phyloP scores from a whole-genome alignment of 208 protist genomes.

The Trypanosoma mega region DNA sequence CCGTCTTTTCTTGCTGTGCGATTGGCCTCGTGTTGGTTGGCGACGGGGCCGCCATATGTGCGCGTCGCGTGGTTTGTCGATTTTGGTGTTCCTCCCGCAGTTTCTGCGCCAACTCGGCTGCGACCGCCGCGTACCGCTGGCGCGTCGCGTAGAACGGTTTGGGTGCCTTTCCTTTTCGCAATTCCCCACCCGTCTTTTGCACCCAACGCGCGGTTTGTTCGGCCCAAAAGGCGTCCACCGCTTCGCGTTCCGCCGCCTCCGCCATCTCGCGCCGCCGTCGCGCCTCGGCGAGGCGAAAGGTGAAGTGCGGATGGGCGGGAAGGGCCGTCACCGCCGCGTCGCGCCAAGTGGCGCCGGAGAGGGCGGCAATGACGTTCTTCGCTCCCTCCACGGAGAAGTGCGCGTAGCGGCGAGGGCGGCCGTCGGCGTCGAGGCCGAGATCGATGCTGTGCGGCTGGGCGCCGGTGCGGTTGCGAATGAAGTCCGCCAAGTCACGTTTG shows the following conservation, averaged over 20 bases:
- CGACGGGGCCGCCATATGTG: not conserved
- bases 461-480: slow-evolving; percentile 76
- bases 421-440: slow-evolving; percentile 60
- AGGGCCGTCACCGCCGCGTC: slow-evolving; percentile 50
- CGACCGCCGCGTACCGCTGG: slow-evolving; percentile 58
- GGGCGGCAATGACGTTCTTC: slow-evolving; percentile 71
- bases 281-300: slow-evolving; percentile 62
- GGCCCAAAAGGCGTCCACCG: slow-evolving; percentile 35
- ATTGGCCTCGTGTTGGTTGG: slow-evolving; percentile 1
- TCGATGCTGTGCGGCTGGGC: slow-evolving; percentile 84
- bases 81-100: slow-evolving; percentile 29
- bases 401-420: slow-evolving; percentile 62
- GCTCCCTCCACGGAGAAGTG: slow-evolving; percentile 86
- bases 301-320: slow-evolving; percentile 67
- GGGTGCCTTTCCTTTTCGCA: slow-evolving; percentile 36
- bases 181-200: slow-evolving; percentile 50
- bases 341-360: slow-evolving; percentile 28
- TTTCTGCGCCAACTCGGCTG: slow-evolving; percentile 59
- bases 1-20: not conserved
- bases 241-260: slow-evolving; percentile 47
- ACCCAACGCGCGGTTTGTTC: slow-evolving; percentile 35
- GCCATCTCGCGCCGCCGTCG: slow-evolving; percentile 67
- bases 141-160: slow-evolving; percentile 62
- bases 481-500: slow-evolving; percentile 82
- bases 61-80: slow-evolving; percentile 1